Percentiles rank a stretch among this genome's conserved stretches.
Conservation (phyloP, 2,329 filamentous ascomycete genomes). For the Neopestalotiopsis sp. region DNA sequence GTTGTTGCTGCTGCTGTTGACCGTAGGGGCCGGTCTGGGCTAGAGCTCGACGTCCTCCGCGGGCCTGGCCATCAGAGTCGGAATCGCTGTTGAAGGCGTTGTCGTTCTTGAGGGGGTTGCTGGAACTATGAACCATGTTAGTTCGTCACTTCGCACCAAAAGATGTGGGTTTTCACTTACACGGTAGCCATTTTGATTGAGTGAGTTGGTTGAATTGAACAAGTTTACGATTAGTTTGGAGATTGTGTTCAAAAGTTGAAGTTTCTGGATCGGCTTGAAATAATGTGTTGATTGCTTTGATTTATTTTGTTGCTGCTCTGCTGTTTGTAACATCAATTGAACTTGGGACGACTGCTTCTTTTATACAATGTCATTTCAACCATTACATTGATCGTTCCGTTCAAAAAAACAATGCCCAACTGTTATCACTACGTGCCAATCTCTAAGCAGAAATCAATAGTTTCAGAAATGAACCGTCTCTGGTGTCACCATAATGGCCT, state of each 20-base stretch:
- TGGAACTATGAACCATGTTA: slow-evolving; percentile 25
- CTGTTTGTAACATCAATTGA: neutral
- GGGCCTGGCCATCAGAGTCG: slow-evolving; percentile 41
- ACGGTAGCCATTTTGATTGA: slow-evolving; percentile 33
- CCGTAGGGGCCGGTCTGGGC: slow-evolving; percentile 20
- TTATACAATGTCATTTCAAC: neutral
- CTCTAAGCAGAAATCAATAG: neutral
- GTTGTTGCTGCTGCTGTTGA: slow-evolving; percentile 18
- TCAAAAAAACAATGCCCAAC: neutral
- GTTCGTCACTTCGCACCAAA: neutral
- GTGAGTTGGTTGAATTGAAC: neutral
- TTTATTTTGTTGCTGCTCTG: neutral
- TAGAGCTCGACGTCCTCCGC: slow-evolving; percentile 29
- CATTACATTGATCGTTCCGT: neutral
- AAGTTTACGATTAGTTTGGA: neutral
- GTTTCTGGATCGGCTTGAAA: neutral
- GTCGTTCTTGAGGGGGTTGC: slow-evolving; percentile 35
- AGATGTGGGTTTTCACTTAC: slow-evolving; percentile 23
- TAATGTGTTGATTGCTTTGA: neutral
- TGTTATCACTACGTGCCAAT: neutral
- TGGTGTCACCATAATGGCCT: slow-evolving; percentile 4
- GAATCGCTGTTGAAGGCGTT: slow-evolving; percentile 39
- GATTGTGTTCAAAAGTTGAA: neutral
- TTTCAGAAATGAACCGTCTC: slow-evolving; percentile 5
- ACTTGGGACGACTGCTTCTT: slow-evolving; percentile 6